Conservation (phyloP, 352 stramenopile genomes). For the Aphanomyces stellatus region DNA sequence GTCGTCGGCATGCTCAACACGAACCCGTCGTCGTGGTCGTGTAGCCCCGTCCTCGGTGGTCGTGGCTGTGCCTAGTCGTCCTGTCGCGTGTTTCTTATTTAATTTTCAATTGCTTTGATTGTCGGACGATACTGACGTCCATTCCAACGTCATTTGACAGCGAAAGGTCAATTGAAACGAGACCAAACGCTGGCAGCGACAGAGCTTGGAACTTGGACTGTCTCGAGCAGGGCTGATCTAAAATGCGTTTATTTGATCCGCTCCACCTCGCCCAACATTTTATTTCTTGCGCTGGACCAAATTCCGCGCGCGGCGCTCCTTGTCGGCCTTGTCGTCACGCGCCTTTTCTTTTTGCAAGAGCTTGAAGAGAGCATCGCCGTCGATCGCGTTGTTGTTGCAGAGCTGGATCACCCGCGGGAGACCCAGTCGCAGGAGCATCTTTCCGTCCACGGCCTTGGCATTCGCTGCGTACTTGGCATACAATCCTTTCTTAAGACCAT, state of each 20-base stretch:
- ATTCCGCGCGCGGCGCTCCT: constrained; percentile 43
- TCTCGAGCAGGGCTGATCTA: no score
- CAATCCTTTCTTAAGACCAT: constrained; percentile 33
- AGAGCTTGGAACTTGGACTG: no score
- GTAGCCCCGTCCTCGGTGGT: neutral
- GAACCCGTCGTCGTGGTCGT: neutral
- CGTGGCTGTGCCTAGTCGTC: no score
- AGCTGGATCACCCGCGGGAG: constrained; percentile 53
- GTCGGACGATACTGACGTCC: no score
- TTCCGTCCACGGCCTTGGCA: constrained; percentile 40
- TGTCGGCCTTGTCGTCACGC: constrained; percentile 40
- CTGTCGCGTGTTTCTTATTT: no score
- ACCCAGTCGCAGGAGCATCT: constrained; percentile 53
- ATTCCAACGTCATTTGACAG: no score
- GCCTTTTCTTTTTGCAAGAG: constrained; percentile 44
- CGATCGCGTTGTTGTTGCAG: constrained; percentile 46
- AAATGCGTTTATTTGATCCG: no score
- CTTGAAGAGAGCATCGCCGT: constrained; percentile 53
- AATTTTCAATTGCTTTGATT: no score
- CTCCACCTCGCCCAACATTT: no score
- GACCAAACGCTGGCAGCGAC: no score
- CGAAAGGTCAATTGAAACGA: no score
- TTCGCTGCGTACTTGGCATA: constrained; percentile 49
- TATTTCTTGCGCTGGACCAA: constrained; percentile 24
- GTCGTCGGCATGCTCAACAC: neutral